These are phyloP conservation scores for Lactuca sativa DNA, from an alignment of 129 eudicot species.

Conservation along the genomic window DNA sequence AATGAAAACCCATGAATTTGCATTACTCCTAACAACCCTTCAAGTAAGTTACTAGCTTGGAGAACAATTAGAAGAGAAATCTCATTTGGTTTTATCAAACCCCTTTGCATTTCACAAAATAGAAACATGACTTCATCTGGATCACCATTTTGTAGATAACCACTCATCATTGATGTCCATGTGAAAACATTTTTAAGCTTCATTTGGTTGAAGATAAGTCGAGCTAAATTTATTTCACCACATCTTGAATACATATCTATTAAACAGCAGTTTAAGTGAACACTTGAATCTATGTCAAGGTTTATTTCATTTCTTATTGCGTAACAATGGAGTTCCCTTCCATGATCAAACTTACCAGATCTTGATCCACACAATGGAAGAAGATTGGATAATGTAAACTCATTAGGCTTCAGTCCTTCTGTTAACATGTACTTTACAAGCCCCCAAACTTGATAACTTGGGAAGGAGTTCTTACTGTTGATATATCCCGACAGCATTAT, in stretches of 20 bases:
- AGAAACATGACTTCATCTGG: constrained; percentile 42
- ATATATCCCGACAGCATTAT: constrained; percentile 42
- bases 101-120: constrained; percentile 46
- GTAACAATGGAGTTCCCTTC: constrained; percentile 67
- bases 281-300: constrained; percentile 29
- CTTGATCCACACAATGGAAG: constrained; percentile 46
- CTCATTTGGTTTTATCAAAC: constrained; percentile 44
- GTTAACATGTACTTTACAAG: constrained; percentile 44
- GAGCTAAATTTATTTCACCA: constrained; percentile 35
- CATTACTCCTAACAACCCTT: constrained; percentile 46
- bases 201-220: constrained; percentile 46
- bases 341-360: constrained; percentile 31
- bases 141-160: constrained; percentile 40
- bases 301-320: constrained; percentile 39
- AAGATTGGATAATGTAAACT: constrained; percentile 51
- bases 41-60: constrained; percentile 46
- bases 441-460: constrained; percentile 19
- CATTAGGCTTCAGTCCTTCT: constrained; percentile 52
- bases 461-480: neutral
- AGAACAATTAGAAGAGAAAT: constrained; percentile 52
- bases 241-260: constrained; percentile 60
- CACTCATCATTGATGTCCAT: constrained; percentile 65
- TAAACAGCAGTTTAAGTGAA: constrained; percentile 54
- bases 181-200: constrained; percentile 35
- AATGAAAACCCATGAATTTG: constrained; percentile 49